Evolutionary conservation across 345 rosid species (phyloP), one percentile per base, ranked within the genome.

Genomic region (Diplotaxis tenuifolia): DNA sequence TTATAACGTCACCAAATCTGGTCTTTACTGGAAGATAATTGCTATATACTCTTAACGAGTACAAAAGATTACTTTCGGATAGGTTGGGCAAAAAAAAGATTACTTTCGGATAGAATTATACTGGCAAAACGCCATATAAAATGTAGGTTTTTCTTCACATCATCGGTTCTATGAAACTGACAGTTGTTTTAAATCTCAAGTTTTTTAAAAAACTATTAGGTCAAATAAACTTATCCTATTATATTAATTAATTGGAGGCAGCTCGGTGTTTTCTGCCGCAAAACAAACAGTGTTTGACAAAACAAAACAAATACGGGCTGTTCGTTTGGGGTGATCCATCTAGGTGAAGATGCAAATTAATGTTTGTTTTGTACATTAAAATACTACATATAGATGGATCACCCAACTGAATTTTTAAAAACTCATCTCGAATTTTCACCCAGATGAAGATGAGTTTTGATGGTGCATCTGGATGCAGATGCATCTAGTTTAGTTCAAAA

Each of bases 11-110:
- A 60, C 68, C 27, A 67, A 27, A 34, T 52, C 62, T 60, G 8
- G 42, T 16, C 15, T 2, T 67, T 65, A 67, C 16, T 50, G 42
- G 53, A 58, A 58, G 21, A 47, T 32, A 74, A 32, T 57, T 28
- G 57, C n/a, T 55, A 21, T 72, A 42, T 65, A 14, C 9, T 42
- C 21, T 21, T 56, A 45, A 42, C 77, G 71, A 65, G 45, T 65
- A 64, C 16, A 40, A 14, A 40, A 73, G 14, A 19, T 6, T 6
- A 25, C 21, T 8, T 63, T 49, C n/a, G 38, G 38, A 7, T 23
- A 9, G 38, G n/a, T n/a, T n/a, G n/a, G n/a, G n/a, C n/a, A n/a
- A n/a, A n/a, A n/a, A 40, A 14, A 40, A 73, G 14, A 19, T 6
- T 6, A 25, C 21, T 8, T 63, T 49, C n/a, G 38, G 38, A 7